Evolutionary conservation across 495 filamentous ascomycete genomes (phyloP), one percentile per base, ranked within the genome.

Genomic region (Hamigera avellanea): DNA sequence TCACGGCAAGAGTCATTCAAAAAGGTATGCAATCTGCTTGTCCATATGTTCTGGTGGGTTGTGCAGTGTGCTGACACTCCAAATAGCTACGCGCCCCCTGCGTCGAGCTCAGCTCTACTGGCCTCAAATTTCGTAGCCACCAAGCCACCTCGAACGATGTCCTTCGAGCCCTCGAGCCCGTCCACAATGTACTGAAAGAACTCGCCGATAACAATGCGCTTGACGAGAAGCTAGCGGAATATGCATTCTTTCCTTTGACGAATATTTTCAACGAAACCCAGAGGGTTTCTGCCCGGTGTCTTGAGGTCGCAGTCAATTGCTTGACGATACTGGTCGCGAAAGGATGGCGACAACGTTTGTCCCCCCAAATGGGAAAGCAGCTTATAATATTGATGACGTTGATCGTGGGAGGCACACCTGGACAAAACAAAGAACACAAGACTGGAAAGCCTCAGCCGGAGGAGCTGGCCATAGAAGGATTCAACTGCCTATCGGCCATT

Each of bases 221-320:
- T 8, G 85, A 95, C 51, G 67, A 75, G 35, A 86, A 85, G 54
- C 62, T 95, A 17, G 91, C 87, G 6, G 86, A 95, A 54, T 99
- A 95, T 63, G 73, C 81, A 45, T 96, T 96, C 67, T 91, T 94
- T 46, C 91, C 91, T 0, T 61, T 99, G 0, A 85, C 83, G 2
- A 81, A 93, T 42, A 76, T 96, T 33, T 80, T 99, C 44, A 78
- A 83, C 37, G 70, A 76, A 34, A 79, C 78, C 34, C 75, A 86
- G 42, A 66, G 68, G 19, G 67, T 87, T 21, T 74, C 93, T 5
- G 70, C 81, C 19, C 72, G 73, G 21, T 75, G 82, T 15, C 54
- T 89, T 3, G 91, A 99, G 55, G 46, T 80, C 16, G 73, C 78
- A 23, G 69, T 95, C 13, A 70, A 75, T 39, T 86, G 82, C 41